Evolutionary conservation across 2,329 filamentous ascomycete species (phyloP).

Genomic region (Magnaporthales sp.): DNA sequence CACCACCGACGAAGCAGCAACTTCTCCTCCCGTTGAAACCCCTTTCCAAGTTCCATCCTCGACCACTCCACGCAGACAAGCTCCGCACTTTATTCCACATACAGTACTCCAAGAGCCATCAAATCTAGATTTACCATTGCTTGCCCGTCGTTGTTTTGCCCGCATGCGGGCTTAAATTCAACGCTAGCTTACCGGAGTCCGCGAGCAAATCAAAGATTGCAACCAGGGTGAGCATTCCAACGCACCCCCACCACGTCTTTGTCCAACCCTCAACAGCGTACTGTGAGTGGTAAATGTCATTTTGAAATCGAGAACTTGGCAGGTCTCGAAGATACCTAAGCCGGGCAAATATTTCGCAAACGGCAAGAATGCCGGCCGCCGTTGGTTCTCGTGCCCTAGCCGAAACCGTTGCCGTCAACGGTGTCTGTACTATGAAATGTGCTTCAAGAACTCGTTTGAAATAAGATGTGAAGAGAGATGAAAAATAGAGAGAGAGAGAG

Average conservation of each 20-base stretch:
- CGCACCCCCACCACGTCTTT: not conserved
- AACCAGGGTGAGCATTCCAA: not conserved
- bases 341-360: not conserved
- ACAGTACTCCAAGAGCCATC: not conserved
- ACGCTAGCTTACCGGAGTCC: not conserved
- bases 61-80: too few species aligned
- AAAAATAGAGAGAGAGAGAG: too few species aligned
- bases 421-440: not conserved
- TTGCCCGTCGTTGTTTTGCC: not conserved
- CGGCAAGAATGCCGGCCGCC: not conserved
- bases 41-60: not conserved
- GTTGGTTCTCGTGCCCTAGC: not conserved
- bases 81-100: not conserved
- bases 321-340: not conserved
- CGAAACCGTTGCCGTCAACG: not conserved
- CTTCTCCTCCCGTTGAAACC: slow-evolving; percentile 7
- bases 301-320: not conserved
- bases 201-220: not conserved
- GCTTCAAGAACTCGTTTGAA: not conserved
- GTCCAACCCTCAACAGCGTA: not conserved
- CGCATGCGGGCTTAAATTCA: not conserved
- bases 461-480: not conserved
- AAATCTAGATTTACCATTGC: not conserved
- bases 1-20: not conserved
- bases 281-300: not conserved